Conservation (phyloP, 805 yeast genomes). For the Starmerella lactis-condensi region DNA sequence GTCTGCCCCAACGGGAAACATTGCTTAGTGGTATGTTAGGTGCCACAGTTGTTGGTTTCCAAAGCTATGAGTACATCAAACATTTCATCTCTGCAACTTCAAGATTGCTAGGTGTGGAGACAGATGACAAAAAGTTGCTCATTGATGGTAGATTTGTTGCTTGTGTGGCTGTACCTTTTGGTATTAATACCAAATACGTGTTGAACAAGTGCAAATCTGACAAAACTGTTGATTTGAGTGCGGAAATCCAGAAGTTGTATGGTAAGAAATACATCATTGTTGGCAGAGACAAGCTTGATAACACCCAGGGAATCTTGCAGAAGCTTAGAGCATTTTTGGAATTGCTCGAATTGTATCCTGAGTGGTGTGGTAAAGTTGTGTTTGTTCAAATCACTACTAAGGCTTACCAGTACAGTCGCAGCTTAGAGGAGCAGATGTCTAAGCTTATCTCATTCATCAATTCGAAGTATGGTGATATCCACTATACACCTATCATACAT, state of each 20-base stretch:
- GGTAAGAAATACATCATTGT: constrained; percentile 49
- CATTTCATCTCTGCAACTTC: constrained; percentile 86
- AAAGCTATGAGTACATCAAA: constrained; percentile 65
- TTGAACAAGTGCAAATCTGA: constrained; percentile 40
- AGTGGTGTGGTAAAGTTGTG: constrained; percentile 73
- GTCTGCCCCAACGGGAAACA: constrained; percentile 64
- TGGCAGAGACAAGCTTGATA: constrained; percentile 84
- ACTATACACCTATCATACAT: constrained; percentile 77
- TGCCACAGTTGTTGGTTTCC: constrained; percentile 71
- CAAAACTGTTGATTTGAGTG: constrained; percentile 32
- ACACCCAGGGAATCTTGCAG: constrained; percentile 84
- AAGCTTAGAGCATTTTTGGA: constrained; percentile 79
- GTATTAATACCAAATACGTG: constrained; percentile 59
- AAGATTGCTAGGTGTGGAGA: constrained; percentile 66
- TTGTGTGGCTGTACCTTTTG: constrained; percentile 67
- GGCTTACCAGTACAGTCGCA: constrained; percentile 38
- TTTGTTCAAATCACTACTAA: constrained; percentile 85
- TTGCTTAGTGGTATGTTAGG: constrained; percentile 84
- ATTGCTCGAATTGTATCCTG: constrained; percentile 78
- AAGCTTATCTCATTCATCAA: constrained; percentile 72
- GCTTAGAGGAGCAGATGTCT: constrained; percentile 60
- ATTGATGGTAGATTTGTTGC: constrained; percentile 64
- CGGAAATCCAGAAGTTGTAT: constrained; percentile 35
- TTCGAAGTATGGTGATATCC: constrained; percentile 63
- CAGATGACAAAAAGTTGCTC: constrained; percentile 28